Evolutionary conservation across 1,139 yeast genomes (phyloP).

Genomic region (Yamadazyma dendronema): DNA sequence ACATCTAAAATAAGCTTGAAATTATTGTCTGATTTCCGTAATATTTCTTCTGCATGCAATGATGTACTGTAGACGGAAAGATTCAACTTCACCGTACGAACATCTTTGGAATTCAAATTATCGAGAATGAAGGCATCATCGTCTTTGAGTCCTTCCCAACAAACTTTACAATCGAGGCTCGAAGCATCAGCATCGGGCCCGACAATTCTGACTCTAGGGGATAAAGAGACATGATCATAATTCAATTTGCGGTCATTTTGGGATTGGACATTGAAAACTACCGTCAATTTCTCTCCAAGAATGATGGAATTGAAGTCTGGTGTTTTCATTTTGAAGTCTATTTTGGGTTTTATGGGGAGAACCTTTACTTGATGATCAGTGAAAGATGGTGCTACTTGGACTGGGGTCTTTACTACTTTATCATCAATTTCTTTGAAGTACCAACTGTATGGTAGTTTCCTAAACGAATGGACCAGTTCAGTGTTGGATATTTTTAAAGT

Average conservation of each 20-base stretch:
- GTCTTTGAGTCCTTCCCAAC: conserved; percentile 42
- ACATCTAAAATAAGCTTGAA: conserved; percentile 23
- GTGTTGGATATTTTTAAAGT: conserved; percentile 2
- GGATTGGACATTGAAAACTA: conserved; percentile 23
- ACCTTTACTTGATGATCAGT: conserved; percentile 13
- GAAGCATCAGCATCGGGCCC: conserved; percentile 15
- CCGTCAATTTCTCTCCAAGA: conserved; percentile 29
- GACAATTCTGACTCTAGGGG: conserved; percentile 21
- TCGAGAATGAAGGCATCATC: conserved; percentile 36
- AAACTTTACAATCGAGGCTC: conserved; percentile 22
- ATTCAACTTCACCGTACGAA: conserved; percentile 13
- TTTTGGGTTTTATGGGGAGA: conserved; percentile 23
- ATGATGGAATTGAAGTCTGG: conserved; percentile 15
- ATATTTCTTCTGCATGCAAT: conserved; percentile 11
- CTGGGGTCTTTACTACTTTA: conserved; percentile 8
- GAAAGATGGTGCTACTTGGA: conserved; percentile 6
- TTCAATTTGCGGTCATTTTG: conserved; percentile 17
- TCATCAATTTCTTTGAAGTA: conserved; percentile 8
- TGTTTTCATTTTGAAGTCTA: conserved; percentile 11
- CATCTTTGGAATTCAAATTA: conserved; percentile 13
- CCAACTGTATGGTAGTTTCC: conserved; percentile 4
- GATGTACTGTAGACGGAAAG: conserved; percentile 24
- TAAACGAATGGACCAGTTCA: background rate
- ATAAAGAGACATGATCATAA: conserved; percentile 21
- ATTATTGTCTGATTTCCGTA: conserved; percentile 8